Evolutionary conservation across 73 alveolate genomes (phyloP), one percentile per base, ranked within the genome.

Genomic region (Effrenium voratum): DNA sequence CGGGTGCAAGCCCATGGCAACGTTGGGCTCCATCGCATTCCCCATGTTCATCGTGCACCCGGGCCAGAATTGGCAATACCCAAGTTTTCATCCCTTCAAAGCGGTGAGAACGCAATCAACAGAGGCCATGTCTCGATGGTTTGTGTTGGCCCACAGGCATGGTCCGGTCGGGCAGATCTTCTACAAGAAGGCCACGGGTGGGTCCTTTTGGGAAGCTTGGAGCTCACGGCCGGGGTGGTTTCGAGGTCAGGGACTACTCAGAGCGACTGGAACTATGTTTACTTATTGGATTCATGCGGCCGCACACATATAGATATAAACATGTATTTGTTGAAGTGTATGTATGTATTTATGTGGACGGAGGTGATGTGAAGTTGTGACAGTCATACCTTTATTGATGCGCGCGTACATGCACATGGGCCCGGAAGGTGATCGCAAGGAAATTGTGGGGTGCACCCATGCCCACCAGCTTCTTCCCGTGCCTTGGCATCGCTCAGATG

Each of bases 1-100:
- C 57, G 87, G 87, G 22, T 68, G 59, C 97, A 90, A 90, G 59
- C 86, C 86, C 30, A 90, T 90, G 97, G 86, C 97, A 72, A 68
- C 97, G 1, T 43, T 90, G 85, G 97, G 97, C 36, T 63, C 97
- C 24, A 32, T 90, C 36, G 97, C 97, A 50, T 90, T 90, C 44
- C 97, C 97, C 68, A 90, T 90, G 97, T 90, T 90, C 97, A 90
- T 90, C 75, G 83, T 90, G 97, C 82, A 43, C n/a, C 75, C 30
- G 40, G 77, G 77, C 43, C 41, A 63, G 32, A 52, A 12, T 19
- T 52, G 8, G 19, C 63, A 19, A 52, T 19, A 52, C 19, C 63
- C 63, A 19, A 52, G 8, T 8, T 52, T 19, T 19, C 63, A 52
- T 19, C 26, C 63, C 26, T 52, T 52, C 63, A 19, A 12, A 12